These are phyloP conservation scores for Dorcoceras hygrometricum DNA, from an alignment of 257 asterid species.

Conservation along the genomic window DNA sequence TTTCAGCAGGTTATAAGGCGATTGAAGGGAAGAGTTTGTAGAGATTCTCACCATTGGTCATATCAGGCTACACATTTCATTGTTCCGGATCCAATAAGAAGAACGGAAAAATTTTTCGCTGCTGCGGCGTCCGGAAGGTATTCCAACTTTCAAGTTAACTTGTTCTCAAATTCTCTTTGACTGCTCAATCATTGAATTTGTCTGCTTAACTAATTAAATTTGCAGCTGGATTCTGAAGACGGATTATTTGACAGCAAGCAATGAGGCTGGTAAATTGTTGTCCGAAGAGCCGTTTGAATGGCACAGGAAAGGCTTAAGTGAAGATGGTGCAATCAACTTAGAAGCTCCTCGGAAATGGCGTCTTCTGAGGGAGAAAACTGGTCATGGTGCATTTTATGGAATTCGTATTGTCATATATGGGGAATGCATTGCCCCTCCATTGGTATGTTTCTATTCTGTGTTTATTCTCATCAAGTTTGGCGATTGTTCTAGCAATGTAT, in stretches of 20 bases:
- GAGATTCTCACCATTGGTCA: conserved; percentile 93
- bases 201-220: conserved; percentile 22
- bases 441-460: conserved; percentile 41
- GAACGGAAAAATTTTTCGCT: conserved; percentile 94
- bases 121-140: conserved; percentile 99
- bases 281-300: conserved; percentile 81
- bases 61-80: conserved; percentile 93
- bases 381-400: conserved; percentile 89
- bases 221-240: conserved; percentile 94
- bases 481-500: background rate
- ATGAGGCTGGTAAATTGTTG: conserved; percentile 70
- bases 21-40: conserved; percentile 70
- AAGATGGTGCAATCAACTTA: conserved; percentile 89
- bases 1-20: conserved; percentile 66
- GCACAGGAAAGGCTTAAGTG: conserved; percentile 72
- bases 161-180: conserved; percentile 3
- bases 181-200: conserved; percentile 10
- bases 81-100: conserved; percentile 76
- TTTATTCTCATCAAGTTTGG: background rate
- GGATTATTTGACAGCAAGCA: conserved; percentile 75
- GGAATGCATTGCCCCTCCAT: conserved; percentile 88
- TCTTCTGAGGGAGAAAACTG: conserved; percentile 69
- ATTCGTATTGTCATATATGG: conserved; percentile 76
- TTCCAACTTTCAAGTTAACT: conserved; percentile 6
- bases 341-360: conserved; percentile 99